Conservation (phyloP, 768 basidiomycete species). For the Guyanaporus albipodus region DNA sequence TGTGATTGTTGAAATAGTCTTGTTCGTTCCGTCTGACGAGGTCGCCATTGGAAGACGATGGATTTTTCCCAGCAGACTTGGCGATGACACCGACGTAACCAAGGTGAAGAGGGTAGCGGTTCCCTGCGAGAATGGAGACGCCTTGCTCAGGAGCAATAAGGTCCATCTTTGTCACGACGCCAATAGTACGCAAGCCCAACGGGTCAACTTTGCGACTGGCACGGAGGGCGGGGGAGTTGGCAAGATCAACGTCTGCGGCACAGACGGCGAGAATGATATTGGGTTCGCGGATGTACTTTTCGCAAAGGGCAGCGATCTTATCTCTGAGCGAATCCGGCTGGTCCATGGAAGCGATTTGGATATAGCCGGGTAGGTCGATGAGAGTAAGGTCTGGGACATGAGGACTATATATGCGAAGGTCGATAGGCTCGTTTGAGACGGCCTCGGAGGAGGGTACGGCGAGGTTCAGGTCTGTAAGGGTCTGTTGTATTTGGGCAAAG, state of each 20-base stretch:
- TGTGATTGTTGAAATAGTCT: constrained; percentile 64
- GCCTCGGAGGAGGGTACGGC: constrained; percentile 87
- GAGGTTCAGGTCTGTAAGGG: constrained; percentile 90
- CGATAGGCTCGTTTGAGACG: constrained; percentile 93
- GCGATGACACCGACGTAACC: constrained; percentile 97
- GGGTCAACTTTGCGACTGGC: constrained; percentile 95
- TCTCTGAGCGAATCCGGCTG: constrained; percentile 94
- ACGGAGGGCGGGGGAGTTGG: constrained; percentile 93
- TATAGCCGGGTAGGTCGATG: constrained; percentile 96
- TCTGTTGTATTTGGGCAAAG: constrained; percentile 89
- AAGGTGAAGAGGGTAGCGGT: constrained; percentile 93
- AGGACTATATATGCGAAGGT: constrained; percentile 94
- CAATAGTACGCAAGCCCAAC: constrained; percentile 90
- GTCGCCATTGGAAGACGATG: constrained; percentile 42
- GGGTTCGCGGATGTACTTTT: constrained; percentile 98
- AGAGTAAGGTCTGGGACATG: constrained; percentile 96
- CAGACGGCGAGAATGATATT: constrained; percentile 99
- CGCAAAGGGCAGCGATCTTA: constrained; percentile 85
- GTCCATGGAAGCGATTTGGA: constrained; percentile 92
- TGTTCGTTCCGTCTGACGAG: constrained; percentile 55
- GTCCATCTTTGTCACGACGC: constrained; percentile 99
- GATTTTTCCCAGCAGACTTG: constrained; percentile 63
- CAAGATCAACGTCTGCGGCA: constrained; percentile 96
- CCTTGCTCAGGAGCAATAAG: constrained; percentile 85
- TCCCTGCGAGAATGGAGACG: constrained; percentile 74